A percentile compares a stretch with the other conserved stretches of the same genome.
These are phyloP conservation scores for Conidiobolus incongruus DNA, from an alignment of 371 early-diverging fungal species.

Conservation along the genomic window DNA sequence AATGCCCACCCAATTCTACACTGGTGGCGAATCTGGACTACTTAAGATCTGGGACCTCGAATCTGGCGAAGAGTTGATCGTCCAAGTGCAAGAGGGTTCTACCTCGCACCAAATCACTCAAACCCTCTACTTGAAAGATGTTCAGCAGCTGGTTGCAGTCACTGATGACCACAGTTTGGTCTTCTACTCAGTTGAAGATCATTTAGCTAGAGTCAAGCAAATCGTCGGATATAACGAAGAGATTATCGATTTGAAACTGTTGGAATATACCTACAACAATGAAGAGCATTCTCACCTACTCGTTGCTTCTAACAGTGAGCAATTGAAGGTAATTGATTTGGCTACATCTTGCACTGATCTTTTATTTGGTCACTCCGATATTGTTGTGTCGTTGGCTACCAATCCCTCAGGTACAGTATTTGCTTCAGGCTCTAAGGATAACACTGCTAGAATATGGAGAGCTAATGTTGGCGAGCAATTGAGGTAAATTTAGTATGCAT, in stretches of 20 bases:
- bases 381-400: constrained; percentile 52
- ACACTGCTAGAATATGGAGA: constrained; percentile 60
- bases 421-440: constrained; percentile 79
- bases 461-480: constrained; percentile 20
- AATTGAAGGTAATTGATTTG: constrained; percentile 65
- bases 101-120: constrained; percentile 40
- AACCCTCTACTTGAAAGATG: constrained; percentile 18
- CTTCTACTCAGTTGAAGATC: constrained; percentile 30
- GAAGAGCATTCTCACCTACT: constrained; percentile 43
- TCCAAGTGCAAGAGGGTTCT: constrained; percentile 30
- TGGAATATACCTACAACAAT: constrained; percentile 27
- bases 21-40: constrained; percentile 56
- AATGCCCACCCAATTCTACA: constrained; percentile 34
- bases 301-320: constrained; percentile 80
- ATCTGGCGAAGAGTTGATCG: constrained; percentile 27
- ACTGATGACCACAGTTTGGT: constrained; percentile 81
- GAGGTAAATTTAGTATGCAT: too few relatives aligned
- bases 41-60: constrained; percentile 49
- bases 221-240: constrained; percentile 92
- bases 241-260: constrained; percentile 46
- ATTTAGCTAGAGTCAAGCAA: constrained; percentile 40
- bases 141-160: constrained; percentile 14
- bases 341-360: constrained; percentile 60
- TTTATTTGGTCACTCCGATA: constrained; percentile 71
- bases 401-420: constrained; percentile 38